Evolutionary conservation across 345 rosid genomes (phyloP), one percentile per base, ranked within the genome.

Genomic region (Hypericum perforatum): DNA sequence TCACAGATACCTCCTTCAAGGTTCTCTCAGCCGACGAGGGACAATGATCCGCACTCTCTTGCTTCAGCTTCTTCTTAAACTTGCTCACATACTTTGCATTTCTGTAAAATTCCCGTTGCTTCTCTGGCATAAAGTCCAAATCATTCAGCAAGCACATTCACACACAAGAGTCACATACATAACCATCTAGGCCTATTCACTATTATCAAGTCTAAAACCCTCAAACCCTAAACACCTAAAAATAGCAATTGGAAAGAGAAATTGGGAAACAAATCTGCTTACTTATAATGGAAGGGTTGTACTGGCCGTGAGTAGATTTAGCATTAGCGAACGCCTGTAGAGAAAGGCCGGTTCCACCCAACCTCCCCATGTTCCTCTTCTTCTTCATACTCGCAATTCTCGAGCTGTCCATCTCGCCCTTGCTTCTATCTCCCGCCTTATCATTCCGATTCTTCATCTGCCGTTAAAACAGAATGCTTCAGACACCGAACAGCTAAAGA

Each of bases 301-400:
- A 76, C 51, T 60, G 56, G 16, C 49, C 66, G 63, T 50, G 65
- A 7, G 55, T 65, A 5, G 88, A 78, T 67, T 82, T 87, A 39
- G 78, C 64, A 60, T 79, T 84, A 12, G 86, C 92, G 51, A 85
- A 87, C 7, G 86, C 79, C 58, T 81, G 78, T 32, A 91, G 96
- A 7, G 96, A 87, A 60, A 91, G 96, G 56, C 86, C 60, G 8
- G 40, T 11, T 52, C 96, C 98, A 55, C 96, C 85, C 41, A 87
- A 63, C 58, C 92, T 75, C 73, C 53, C 70, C 70, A 82, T 61
- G 75, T 87, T 91, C 80, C 67, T 80, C 68, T 50, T 75, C 67
- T 42, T 52, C 58, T 65, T 71, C 68, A 38, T 57, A 36, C 49
- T 59, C 63, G 59, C 55, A 32, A 15, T 22, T 58, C 55, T 69